A percentile compares a stretch with the other conserved stretches of the same genome.
Evolutionary conservation across 331 rosid genomes (phyloP).

Genomic region (Cydonia oblonga): DNA sequence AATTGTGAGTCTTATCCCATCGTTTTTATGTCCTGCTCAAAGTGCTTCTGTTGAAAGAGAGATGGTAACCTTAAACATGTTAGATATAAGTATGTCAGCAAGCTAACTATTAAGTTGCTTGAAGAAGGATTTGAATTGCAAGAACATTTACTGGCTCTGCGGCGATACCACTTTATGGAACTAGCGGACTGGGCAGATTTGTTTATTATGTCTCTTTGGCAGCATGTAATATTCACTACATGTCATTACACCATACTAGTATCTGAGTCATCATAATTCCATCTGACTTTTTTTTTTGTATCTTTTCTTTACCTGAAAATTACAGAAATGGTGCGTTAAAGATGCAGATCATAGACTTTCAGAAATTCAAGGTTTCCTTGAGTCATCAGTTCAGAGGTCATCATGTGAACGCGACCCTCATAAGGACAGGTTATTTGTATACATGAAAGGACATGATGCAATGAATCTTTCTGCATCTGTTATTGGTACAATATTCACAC

Average conservation of each 20-base stretch:
- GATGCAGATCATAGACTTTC: conserved; percentile 72
- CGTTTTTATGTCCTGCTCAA: neutral
- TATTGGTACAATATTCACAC: conserved; percentile 33
- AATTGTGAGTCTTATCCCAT: neutral
- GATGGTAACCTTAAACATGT: conserved; percentile 35
- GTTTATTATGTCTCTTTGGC: conserved; percentile 81
- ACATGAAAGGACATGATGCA: conserved; percentile 58
- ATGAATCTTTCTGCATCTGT: conserved; percentile 61
- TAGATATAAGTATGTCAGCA: conserved; percentile 89
- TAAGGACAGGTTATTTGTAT: conserved; percentile 76
- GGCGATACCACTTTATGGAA: conserved; percentile 92
- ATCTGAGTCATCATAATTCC: conserved; percentile 2
- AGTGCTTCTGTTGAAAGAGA: conserved; percentile 7
- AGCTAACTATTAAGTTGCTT: conserved; percentile 69
- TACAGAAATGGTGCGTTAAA: conserved; percentile 70
- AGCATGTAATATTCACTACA: conserved; percentile 45
- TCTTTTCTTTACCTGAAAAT: conserved; percentile 20
- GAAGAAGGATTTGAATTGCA: conserved; percentile 84
- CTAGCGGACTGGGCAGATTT: conserved; percentile 94
- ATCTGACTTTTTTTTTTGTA: conserved; percentile 7
- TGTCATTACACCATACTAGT: neutral
- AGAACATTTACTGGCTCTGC: conserved; percentile 76
- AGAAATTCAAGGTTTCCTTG: conserved; percentile 84
- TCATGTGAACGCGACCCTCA: conserved; percentile 66
- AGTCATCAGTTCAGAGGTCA: conserved; percentile 83